phyloP scores from a whole-genome alignment of 768 basidiomycete genomes.

The Mycena belliarum region DNA sequence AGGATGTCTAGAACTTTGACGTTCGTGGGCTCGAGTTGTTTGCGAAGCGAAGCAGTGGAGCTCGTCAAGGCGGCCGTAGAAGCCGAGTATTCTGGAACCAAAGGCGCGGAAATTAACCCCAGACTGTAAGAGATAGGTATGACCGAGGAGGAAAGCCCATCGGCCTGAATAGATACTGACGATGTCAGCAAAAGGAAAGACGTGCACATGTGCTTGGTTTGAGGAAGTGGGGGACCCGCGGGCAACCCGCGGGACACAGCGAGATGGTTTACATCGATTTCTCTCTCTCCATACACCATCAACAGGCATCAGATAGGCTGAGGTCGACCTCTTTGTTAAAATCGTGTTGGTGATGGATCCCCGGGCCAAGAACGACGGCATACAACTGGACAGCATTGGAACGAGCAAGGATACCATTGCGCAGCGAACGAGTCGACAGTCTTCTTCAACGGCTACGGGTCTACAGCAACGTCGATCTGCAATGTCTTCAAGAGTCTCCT shows the following conservation, averaged over 20 bases:
- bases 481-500: constrained; percentile 41
- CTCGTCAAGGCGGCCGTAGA: constrained; percentile 61
- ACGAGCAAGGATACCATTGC: not conserved
- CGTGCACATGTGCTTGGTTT: constrained; percentile 42
- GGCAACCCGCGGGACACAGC: constrained; percentile 48
- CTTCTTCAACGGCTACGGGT: constrained; percentile 37
- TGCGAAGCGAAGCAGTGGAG: constrained; percentile 48
- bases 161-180: constrained; percentile 31
- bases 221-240: constrained; percentile 56
- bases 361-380: constrained; percentile 53
- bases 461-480: constrained; percentile 45
- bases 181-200: not conserved
- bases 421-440: constrained; percentile 37
- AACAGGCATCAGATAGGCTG: too few relatives aligned
- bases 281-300: too few relatives aligned
- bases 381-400: constrained; percentile 43
- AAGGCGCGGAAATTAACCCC: constrained; percentile 44
- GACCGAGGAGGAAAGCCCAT: constrained; percentile 49
- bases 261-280: constrained; percentile 57
- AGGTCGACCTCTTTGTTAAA: constrained; percentile 46
- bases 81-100: constrained; percentile 52
- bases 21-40: constrained; percentile 48
- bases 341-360: constrained; percentile 51
- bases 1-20: constrained; percentile 58
- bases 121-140: constrained; percentile 55